These are phyloP conservation scores for Phialophora chinensis DNA, from an alignment of 2,329 filamentous ascomycete genomes.

Conservation along the genomic window DNA sequence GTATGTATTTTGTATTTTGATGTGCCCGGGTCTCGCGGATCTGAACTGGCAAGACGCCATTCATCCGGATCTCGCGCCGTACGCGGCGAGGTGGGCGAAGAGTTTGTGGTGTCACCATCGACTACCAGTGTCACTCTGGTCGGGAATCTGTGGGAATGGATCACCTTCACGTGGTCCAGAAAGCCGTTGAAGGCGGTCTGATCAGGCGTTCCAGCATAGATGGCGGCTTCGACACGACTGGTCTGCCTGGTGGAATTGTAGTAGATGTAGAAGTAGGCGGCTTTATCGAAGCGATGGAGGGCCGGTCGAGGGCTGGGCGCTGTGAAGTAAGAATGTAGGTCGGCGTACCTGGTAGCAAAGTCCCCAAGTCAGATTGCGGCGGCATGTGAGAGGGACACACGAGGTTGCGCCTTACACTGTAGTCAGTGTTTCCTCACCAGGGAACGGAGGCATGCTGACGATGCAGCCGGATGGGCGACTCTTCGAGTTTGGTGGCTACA, in stretches of 20 bases:
- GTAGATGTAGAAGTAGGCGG: conserved; percentile 70
- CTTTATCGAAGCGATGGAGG: conserved; percentile 68
- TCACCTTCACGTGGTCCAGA: conserved; percentile 59
- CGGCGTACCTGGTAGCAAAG: conserved; percentile 59
- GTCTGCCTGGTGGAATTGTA: conserved; percentile 60
- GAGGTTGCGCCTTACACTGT: conserved; percentile 50
- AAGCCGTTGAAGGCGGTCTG: conserved; percentile 69
- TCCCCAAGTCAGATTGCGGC: conserved; percentile 5
- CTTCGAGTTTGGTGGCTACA: neutral
- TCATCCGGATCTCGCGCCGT: conserved; percentile 47
- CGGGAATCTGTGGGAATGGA: conserved; percentile 65
- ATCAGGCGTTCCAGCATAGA: conserved; percentile 66
- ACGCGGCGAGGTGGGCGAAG: conserved; percentile 40
- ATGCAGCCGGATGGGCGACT: neutral
- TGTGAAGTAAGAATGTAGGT: conserved; percentile 69
- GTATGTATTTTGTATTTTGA: conserved; percentile 65
- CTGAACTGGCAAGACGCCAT: conserved; percentile 63
- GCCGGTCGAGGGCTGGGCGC: conserved; percentile 60
- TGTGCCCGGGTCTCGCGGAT: conserved; percentile 59
- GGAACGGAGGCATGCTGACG: conserved; percentile 52
- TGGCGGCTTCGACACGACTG: conserved; percentile 66
- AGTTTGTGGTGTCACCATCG: conserved; percentile 47
- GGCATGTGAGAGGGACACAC: neutral
- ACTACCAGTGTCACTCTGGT: conserved; percentile 64
- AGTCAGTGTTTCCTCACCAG: conserved; percentile 54